phyloP scores from a whole-genome alignment of 139 green algal species.

The Haematococcus lacustris region DNA sequence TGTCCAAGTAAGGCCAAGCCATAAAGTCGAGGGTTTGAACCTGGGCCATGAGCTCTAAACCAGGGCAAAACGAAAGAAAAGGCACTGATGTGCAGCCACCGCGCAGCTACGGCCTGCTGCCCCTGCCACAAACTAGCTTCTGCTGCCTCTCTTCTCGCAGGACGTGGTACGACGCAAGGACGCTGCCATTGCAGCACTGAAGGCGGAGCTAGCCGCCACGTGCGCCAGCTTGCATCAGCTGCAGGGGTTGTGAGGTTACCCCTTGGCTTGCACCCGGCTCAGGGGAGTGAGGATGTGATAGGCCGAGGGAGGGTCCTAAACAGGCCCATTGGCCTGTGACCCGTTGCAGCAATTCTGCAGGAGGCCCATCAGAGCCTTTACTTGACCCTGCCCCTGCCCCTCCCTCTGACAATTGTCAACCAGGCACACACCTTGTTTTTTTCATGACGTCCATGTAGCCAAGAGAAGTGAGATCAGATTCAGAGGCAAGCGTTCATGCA shows the following conservation, averaged over 20 bases:
- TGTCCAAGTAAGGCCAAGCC: too few relatives aligned
- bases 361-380: background rate
- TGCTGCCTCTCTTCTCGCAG: too few relatives aligned
- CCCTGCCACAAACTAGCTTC: constrained; percentile 16
- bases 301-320: background rate
- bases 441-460: too few relatives aligned
- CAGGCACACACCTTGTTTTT: too few relatives aligned
- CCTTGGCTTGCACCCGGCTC: background rate
- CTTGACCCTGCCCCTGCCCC: background rate
- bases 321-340: background rate
- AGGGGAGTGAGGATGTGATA: background rate
- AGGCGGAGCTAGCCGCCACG: constrained; percentile 4
- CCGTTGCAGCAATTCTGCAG: too few relatives aligned
- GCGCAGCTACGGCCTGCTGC: background rate
- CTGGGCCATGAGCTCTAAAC: background rate
- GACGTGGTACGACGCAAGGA: constrained; percentile 14
- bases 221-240: constrained; percentile 6
- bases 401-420: too few relatives aligned
- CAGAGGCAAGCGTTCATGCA: too few relatives aligned
- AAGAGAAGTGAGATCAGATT: too few relatives aligned
- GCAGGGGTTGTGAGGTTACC: too few relatives aligned
- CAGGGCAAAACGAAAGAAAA: too few relatives aligned
- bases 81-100: background rate
- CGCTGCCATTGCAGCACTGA: constrained; percentile 11
- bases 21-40: too few relatives aligned